Evolutionary conservation across 441 rosid genomes (phyloP).

Genomic region (Euphorbia schlechtendalii): DNA sequence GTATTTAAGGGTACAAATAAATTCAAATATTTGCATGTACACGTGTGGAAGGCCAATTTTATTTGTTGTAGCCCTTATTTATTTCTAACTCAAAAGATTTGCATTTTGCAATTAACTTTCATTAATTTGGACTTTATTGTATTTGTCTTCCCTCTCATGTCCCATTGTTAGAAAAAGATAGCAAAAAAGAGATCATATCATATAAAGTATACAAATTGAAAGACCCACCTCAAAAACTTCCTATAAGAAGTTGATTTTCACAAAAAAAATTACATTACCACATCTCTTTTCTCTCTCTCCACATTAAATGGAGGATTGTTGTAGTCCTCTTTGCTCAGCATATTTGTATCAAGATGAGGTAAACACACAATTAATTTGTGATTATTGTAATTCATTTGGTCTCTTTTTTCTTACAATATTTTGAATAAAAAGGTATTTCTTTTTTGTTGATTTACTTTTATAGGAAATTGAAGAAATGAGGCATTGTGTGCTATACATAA

Average conservation of each 20-base stretch:
- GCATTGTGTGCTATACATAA: conserved; percentile 43
- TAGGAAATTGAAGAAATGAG: conserved; percentile 60
- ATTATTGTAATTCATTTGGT: not conserved
- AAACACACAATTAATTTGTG: not conserved
- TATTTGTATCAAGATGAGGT: conserved; percentile 43
- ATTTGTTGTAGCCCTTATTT: not conserved
- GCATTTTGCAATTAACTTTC: conserved; percentile 17
- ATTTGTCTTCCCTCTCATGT: conserved; percentile 26
- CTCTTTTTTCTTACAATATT: not conserved
- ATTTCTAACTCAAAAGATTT: conserved; percentile 13
- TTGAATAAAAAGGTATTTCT: not conserved
- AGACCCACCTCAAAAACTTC: not conserved
- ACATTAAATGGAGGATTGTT: conserved; percentile 35
- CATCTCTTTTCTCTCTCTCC: not conserved
- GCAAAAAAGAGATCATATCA: not conserved
- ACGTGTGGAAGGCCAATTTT: conserved; percentile 14
- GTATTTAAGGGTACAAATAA: no score
- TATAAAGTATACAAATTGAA: not conserved
- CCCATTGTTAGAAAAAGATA: conserved; percentile 18
- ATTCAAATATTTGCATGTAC: no score
- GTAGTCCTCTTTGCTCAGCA: conserved; percentile 34
- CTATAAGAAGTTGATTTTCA: conserved; percentile 27
- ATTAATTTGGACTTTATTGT: conserved; percentile 25
- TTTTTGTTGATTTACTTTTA: conserved; percentile 6
- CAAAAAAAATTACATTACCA: not conserved